Base-by-base conservation (phyloP, 371 early-diverging fungal genomes). In the Cokeromyces recurvatus region DNA sequence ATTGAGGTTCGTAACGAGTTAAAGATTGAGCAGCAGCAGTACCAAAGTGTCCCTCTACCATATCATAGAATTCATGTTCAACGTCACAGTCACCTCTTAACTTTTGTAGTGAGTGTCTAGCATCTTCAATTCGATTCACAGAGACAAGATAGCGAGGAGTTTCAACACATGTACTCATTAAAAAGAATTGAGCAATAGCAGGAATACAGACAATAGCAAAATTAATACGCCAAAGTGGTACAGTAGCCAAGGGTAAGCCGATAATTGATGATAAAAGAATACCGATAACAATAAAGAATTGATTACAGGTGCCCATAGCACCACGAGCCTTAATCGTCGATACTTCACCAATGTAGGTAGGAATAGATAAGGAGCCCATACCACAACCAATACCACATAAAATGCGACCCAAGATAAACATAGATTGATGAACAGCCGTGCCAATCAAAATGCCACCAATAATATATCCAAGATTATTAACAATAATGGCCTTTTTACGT, bases 271-370 rank as follows among this genome's bases (percentile, higher is more conserved):
- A 70, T 5, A 85, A 35, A 32, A 90, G 51, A 45, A 88, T 79
- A 10, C 92, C 92, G 42, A 82, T 42, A 21, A 87, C 83, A 40
- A 92, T 65, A 35, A 46, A 36, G 15, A 55, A 71, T 70, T 91
- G 91, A 55, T 91, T 82, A 36, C 79, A 74, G 15, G 88, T 73
- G 27, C 82, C 77, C 50, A 87, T 62, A 0, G 74, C 55, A 3
- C 91, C 94, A 43, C 91, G 70, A 14, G 64, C 66, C 9, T 69
- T 62, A 3, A 76, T 69, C 0, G 91, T 88, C 1, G 90, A 64
- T 31, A 94, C 77, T 54, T 91, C 90, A 12, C 82, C 81, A 17
- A 93, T 72, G 53, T 93, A 95, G 2, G 81, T 77, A 0, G 94
- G 86, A 0, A 87, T 82, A 9, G 77, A 79, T n/a, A 84, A 82